Evolutionary conservation across 2,329 filamentous ascomycete species (phyloP).

Genomic region (Immersiporthe knoxdaviesiana): DNA sequence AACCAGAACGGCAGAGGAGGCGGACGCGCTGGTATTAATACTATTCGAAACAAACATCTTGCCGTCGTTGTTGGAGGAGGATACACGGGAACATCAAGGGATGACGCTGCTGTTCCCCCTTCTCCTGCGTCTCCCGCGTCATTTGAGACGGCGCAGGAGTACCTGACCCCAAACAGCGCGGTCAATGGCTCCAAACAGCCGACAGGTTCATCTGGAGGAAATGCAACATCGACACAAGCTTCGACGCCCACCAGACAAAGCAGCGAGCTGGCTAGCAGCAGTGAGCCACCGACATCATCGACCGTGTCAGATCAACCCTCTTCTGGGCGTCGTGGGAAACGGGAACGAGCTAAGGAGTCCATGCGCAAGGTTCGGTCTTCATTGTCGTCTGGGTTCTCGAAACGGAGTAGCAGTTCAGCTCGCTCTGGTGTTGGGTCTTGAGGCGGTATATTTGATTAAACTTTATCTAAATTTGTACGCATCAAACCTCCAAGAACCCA

Average conservation of each 20-base stretch:
- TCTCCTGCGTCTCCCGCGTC: conserved; percentile 18
- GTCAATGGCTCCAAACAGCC: conserved; percentile 8
- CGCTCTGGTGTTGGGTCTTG: conserved; percentile 10
- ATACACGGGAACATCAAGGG: neutral
- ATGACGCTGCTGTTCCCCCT: conserved; percentile 10
- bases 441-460: too few relatives aligned
- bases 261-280: conserved; percentile 9
- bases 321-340: conserved; percentile 19
- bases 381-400: conserved; percentile 19
- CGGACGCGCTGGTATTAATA: too few relatives aligned
- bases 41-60: neutral
- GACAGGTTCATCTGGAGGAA: neutral
- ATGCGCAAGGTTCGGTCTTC: conserved; percentile 19
- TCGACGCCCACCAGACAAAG: neutral
- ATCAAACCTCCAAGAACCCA: too few relatives aligned
- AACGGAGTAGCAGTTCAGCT: conserved; percentile 15
- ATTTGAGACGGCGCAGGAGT: conserved; percentile 25
- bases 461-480: too few relatives aligned
- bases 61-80: neutral
- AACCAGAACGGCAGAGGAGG: neutral
- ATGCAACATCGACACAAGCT: neutral
- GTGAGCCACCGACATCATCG: conserved; percentile 7
- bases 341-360: conserved; percentile 18
- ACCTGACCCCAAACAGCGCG: neutral
- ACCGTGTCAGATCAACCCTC: conserved; percentile 11